These are phyloP conservation scores for Rhodotorula sp. DNA, from an alignment of 1,284 basidiomycete species.

Conservation along the genomic window DNA sequence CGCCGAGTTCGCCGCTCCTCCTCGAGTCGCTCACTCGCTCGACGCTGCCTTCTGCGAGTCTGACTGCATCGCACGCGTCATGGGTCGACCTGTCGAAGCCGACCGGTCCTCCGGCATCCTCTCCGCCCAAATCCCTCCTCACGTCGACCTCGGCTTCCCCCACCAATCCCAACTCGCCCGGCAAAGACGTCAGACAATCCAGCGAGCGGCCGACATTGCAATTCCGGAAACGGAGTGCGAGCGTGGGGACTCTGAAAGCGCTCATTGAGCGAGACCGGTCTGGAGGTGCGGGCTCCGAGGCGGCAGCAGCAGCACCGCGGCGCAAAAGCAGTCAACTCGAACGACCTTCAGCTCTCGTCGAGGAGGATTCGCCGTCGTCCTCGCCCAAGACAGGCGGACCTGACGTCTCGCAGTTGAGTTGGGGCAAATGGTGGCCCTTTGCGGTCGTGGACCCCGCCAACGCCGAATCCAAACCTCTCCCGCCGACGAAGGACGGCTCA, in stretches of 20 bases:
- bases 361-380: not conserved
- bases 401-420: constrained; percentile 9
- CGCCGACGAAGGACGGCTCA: constrained; percentile 4
- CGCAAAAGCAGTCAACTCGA: not conserved
- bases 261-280: constrained; percentile 1
- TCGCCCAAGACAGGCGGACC: not conserved
- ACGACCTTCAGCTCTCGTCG: not conserved
- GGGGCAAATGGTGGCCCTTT: constrained; percentile 41
- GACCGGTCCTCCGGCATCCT: not conserved
- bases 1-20: constrained; percentile 56
- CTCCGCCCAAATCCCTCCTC: not conserved
- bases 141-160: too few relatives aligned
- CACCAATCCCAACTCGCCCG: too few relatives aligned
- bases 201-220: not conserved
- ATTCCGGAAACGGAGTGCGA: constrained; percentile 9
- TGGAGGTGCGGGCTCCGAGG: not conserved
- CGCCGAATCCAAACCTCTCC: not conserved
- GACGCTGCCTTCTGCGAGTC: constrained; percentile 64
- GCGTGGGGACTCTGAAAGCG: constrained; percentile 12
- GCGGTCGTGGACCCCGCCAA: constrained; percentile 22
- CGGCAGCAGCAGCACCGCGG: not conserved
- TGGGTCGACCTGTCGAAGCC: constrained; percentile 6
- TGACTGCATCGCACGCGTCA: constrained; percentile 44
- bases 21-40: constrained; percentile 63
- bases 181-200: too few relatives aligned